Base-by-base conservation (phyloP, 805 yeast species). In the Cyberlindnera euphorbiae region DNA sequence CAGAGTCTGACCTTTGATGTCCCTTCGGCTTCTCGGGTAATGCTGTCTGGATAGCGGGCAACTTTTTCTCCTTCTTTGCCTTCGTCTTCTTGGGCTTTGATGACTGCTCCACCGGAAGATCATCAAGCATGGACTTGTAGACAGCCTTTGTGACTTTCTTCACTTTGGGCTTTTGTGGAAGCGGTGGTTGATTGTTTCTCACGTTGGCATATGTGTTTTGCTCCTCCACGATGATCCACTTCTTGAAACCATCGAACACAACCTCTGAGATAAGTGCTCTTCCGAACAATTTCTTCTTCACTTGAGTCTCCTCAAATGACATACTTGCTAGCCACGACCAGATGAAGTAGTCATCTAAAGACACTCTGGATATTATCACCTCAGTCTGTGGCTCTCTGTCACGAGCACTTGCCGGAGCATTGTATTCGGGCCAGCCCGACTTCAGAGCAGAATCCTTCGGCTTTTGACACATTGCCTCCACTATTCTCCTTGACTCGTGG, bases 241-340 rank as follows among this genome's bases (percentile, higher is more conserved):
- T 83, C 49, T 72, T 83, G 49, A 67, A 87, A 22, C 79, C 89
- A 45, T 78, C 79, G 46, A 83, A 68, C 30, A 84, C 86, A 29
- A 85, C 86, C 49, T 87, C 96, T 35, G 85, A 73, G 6, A 87
- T 85, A 38, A 85, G 67, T 0, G 94, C 79, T 46, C 93, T 71
- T 8, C 96, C 96, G 63, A 87, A 87, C 2, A 80, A 58, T 22
- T 72, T 71, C 56, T 82, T 82, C 47, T 77, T 77, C 17, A 65
- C 58, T 22, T 71, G 66, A 0, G 87, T 75, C 52, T 84, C 82
- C 53, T 87, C 96, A 22, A 78, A 69, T 0, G 85, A 85, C 17
- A 86, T 55, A 2, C 87, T 73, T 1, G 88, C 76, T 52, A 86
- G 65, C 96, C 96, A 87, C 1, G 95, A 75, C 96, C 96, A 87